A percentile compares a stretch with the other conserved stretches of the same genome.
Conservation (phyloP, 352 stramenopile genomes). For the Achlya hypogyna region DNA sequence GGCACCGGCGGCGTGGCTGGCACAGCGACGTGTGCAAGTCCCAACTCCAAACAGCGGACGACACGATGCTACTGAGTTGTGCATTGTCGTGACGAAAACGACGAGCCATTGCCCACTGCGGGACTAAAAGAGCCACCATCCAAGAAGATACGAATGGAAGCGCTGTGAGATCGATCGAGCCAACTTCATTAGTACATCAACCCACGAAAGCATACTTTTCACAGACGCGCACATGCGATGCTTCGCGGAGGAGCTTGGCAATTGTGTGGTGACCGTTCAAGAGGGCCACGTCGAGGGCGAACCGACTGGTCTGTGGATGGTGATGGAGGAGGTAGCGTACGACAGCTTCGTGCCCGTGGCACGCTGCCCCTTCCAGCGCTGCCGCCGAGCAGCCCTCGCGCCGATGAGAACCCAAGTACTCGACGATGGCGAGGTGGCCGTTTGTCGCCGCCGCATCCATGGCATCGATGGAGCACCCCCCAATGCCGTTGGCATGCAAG, state of each 20-base stretch:
- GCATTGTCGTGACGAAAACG: too few relatives aligned
- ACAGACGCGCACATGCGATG: too few relatives aligned
- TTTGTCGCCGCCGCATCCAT: slow-evolving; percentile 27
- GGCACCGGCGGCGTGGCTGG: too few relatives aligned
- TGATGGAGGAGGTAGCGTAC: not conserved
- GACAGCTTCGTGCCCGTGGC: not conserved
- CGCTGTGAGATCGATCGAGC: too few relatives aligned
- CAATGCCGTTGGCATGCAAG: not conserved
- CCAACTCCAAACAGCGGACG: too few relatives aligned
- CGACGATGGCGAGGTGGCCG: slow-evolving; percentile 23
- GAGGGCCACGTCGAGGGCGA: not conserved
- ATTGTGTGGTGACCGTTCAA: not conserved
- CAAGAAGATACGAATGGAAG: too few relatives aligned
- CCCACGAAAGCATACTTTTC: too few relatives aligned
- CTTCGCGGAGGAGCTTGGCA: not conserved
- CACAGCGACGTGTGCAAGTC: too few relatives aligned
- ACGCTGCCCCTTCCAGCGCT: not conserved
- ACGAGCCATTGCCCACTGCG: too few relatives aligned
- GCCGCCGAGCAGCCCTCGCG: not conserved
- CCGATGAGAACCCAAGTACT: slow-evolving; percentile 1
- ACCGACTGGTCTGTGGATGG: not conserved
- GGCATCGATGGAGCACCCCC: not conserved
- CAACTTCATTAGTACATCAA: too few relatives aligned
- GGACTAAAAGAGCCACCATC: too few relatives aligned
- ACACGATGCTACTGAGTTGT: too few relatives aligned